Evolutionary conservation across 768 basidiomycete species (phyloP).

Genomic region (Pisolithus sp.): DNA sequence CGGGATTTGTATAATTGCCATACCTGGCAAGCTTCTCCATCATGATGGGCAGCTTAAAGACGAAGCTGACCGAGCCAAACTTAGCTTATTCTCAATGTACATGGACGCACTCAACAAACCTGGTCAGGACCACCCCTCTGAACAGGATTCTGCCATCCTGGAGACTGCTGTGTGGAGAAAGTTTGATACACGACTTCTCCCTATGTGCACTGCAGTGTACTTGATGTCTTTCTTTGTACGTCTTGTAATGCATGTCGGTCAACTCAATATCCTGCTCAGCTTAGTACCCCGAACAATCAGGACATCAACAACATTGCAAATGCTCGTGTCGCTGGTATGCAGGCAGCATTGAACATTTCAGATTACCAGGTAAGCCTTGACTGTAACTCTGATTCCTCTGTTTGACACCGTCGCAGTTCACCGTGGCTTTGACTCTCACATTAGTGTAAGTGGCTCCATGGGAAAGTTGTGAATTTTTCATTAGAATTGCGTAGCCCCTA

Average conservation of each 20-base stretch:
- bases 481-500: too few relatives aligned
- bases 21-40: too few relatives aligned
- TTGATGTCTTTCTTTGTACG: constrained; percentile 49
- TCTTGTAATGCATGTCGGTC: not conserved
- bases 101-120: constrained; percentile 6
- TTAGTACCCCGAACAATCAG: constrained; percentile 14
- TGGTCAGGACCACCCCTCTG: constrained; percentile 9
- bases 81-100: not conserved
- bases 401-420: constrained; percentile 18
- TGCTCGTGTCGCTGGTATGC: constrained; percentile 56
- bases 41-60: not conserved
- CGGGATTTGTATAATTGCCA: too few relatives aligned
- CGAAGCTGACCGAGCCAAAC: not conserved
- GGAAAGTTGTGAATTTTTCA: too few relatives aligned
- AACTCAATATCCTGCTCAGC: not conserved
- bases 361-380: constrained; percentile 19
- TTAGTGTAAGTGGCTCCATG: too few relatives aligned
- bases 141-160: constrained; percentile 15
- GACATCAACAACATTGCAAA: constrained; percentile 46
- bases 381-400: not conserved
- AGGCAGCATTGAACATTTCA: constrained; percentile 37
- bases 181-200: constrained; percentile 42
- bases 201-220: constrained; percentile 44
- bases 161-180: constrained; percentile 43
- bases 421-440: too few relatives aligned